Base-by-base conservation (phyloP, 1,284 basidiomycete species). In the Trametes versicolor region DNA sequence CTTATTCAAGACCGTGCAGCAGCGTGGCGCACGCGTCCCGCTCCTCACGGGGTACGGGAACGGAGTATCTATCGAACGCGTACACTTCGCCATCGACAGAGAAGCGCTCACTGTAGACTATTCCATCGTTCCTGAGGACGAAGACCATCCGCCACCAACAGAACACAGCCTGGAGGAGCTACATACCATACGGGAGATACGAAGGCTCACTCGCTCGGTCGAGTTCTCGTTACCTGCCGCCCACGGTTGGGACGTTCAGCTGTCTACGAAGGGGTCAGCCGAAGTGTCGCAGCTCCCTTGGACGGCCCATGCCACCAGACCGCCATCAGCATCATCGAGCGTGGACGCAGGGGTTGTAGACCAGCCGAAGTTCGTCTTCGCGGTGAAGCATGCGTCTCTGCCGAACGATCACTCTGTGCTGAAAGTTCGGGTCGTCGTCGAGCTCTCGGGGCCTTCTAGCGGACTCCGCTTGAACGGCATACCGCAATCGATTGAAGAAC, bases 161-260 rank as follows among this genome's bases (percentile, higher is more conserved):
- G 83, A 82, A 37, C 78, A 80, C 48, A 85, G 83, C 12, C 71
- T 87, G 65, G 86, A 89, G 48, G 89, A 88, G 63, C 76, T 92
- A 8, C 84, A 89, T 65, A 82, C 85, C 4, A 72, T 88, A 50
- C 85, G 86, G 39, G 92, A 94, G 71, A 83, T 88, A 62, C 81
- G 85, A 61, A 83, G 91, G 49, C 80, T 94, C 19, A 89, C 89
- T 15, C 84, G 94, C 34, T 87, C 91, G 0, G 81, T 98, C 52
- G 95, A 98, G 78, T 92, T 94, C 71, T 80, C 89, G 5, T 78
- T 99, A 21, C 92, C 95, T 2, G 85, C 88, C 1, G 79, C 83
- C 4, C 89, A 96, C 70, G 95, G 95, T 9, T 99, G 97, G 97
- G 96, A 98, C 73, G 88, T 97, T 0, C 93, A 92, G 70, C 81